phyloP scores from a whole-genome alignment of 345 rosid genomes.

The Gossypium mustelinum region DNA sequence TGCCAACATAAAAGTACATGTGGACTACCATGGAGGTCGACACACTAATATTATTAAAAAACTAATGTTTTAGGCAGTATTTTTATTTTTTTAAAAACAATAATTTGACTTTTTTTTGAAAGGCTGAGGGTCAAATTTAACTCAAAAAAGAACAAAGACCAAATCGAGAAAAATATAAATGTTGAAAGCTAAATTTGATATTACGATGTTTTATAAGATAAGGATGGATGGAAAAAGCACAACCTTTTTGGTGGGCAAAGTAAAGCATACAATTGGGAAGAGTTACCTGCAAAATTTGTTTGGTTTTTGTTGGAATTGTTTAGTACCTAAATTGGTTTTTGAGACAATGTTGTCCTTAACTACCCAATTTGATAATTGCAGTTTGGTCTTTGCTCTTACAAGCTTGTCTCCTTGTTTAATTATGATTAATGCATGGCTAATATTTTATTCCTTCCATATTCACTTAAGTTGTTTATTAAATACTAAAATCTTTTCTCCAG shows the following conservation, averaged over 20 bases:
- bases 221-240: background rate
- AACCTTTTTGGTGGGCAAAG: background rate
- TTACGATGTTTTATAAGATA: background rate
- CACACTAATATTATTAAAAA: no score
- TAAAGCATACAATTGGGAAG: background rate
- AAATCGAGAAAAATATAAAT: no score
- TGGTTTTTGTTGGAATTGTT: background rate
- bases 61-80: no score
- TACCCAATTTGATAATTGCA: background rate
- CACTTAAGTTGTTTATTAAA: no score
- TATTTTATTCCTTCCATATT: background rate
- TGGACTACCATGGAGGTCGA: no score
- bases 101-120: rapidly evolving
- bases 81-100: no score
- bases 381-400: background rate
- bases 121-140: rapidly evolving
- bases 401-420: background rate
- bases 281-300: background rate
- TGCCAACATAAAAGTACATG: no score
- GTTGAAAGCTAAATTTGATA: no score
- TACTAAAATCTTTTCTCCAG: no score
- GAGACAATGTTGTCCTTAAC: background rate
- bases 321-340: background rate
- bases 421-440: background rate
- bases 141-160: rapidly evolving